Evolutionary conservation across 1,284 basidiomycete species (phyloP), one percentile per base, ranked within the genome.

Genomic region (Cutaneotrichosporon sp.): DNA sequence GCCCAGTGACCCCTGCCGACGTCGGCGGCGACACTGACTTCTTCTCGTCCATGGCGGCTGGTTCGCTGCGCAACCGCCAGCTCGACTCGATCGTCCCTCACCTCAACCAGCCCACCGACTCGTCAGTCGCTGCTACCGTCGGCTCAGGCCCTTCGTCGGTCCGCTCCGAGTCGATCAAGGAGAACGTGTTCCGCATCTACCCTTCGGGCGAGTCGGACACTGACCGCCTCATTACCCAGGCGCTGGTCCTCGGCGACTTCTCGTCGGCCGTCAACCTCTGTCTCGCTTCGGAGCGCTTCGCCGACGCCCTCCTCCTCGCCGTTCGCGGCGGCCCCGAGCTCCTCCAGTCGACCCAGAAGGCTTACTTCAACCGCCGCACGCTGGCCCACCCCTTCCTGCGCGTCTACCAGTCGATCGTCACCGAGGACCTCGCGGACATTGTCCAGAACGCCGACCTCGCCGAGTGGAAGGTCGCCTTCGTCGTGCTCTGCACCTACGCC

Each of bases 391-490:
- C 94, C 0, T 97, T 97, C 80, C 86, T 98, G 25, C 91, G 95
- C 36, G 85, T 99, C 7, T 93, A 95, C 86, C 93, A 98, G 79
- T 92, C 90, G 25, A 93, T 99, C 72, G 92, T 97, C 62, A 90
- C 89, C 56, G 89, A 95, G 73, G 95, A 97, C 72, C 86, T 99
- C 14, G 84, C 87, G 45, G 93, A 97, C 80, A 88, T 97, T 61
- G 93, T 97, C 2, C 93, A 97, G 77, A 97, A 98, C 72, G 95
- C 94, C 18, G 94, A 99, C 71, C 79, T 98, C 45, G 83, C 86
- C 59, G 95, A 99, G 76, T 99, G 95, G 97, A 88, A 90, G 67
- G 95, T 98, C 79, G 91, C 95, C 61, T 98, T 99, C 72, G 95
- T 97, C 51, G 92, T 99, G 3, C 79, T 98, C 16, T 98, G 95